Evolutionary conservation across 441 rosid genomes (phyloP).

Genomic region (Pelargonium exstipulatum): DNA sequence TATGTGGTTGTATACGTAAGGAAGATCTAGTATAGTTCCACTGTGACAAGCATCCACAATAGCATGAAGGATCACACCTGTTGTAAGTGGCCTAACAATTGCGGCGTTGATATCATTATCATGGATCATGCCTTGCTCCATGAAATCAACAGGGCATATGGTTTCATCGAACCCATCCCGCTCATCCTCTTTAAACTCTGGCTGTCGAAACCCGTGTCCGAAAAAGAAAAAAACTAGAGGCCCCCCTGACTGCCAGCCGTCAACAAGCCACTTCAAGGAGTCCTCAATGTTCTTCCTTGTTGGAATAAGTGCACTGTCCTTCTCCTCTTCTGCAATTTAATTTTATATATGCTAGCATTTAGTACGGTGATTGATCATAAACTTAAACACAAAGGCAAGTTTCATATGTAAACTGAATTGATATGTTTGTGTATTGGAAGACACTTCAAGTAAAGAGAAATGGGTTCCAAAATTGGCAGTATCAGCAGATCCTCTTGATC

Average conservation of each 20-base stretch:
- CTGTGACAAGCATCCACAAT: slow-evolving; percentile 28
- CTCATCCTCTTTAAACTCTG: slow-evolving; percentile 18
- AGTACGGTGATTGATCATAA: too few relatives aligned
- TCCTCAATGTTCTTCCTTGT: slow-evolving; percentile 23
- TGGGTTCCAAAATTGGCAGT: too few relatives aligned
- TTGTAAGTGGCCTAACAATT: slow-evolving; percentile 20
- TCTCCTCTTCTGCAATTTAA: slow-evolving; percentile 1
- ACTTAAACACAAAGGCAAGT: too few relatives aligned
- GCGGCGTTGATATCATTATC: slow-evolving; percentile 22
- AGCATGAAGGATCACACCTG: slow-evolving; percentile 26
- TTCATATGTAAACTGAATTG: too few relatives aligned
- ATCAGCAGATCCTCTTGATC: too few relatives aligned
- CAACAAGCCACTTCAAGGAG: slow-evolving; percentile 22
- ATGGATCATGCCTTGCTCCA: slow-evolving; percentile 13
- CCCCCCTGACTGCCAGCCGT: slow-evolving; percentile 12
- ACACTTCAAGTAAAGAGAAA: too few relatives aligned
- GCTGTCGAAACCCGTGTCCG: slow-evolving; percentile 20
- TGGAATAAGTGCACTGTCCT: background rate
- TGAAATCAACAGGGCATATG: slow-evolving; percentile 25
- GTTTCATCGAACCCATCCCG: slow-evolving; percentile 24
- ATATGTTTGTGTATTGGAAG: too few relatives aligned
- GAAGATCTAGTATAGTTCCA: slow-evolving; percentile 25
- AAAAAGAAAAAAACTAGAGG: slow-evolving; percentile 26
- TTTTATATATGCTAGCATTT: background rate
- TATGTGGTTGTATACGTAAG: slow-evolving; percentile 16